These are phyloP conservation scores for Helicosporidium sp. DNA, from an alignment of 139 green algal genomes.

Conservation along the genomic window DNA sequence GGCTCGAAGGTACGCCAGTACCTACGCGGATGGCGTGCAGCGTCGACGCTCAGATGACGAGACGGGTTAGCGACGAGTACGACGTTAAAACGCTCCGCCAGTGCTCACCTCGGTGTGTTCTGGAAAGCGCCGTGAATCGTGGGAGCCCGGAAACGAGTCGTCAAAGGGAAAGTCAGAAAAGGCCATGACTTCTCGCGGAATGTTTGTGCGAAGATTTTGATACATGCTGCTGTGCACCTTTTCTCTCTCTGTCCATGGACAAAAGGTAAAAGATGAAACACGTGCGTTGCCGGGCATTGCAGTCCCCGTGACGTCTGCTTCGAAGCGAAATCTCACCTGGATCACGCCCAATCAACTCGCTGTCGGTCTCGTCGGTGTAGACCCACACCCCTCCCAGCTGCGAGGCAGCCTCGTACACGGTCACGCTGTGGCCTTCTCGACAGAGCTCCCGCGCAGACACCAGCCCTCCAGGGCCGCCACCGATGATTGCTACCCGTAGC, in stretches of 20 bases:
- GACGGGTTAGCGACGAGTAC: too few relatives aligned
- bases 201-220: slow-evolving; percentile 41
- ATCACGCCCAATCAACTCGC: slow-evolving; percentile 12
- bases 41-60: too few relatives aligned
- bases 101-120: slow-evolving; percentile 16
- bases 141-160: slow-evolving; percentile 4
- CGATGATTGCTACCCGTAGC: slow-evolving; percentile 55
- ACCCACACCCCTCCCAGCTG: slow-evolving; percentile 34
- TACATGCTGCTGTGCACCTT: slow-evolving; percentile 44
- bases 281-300: neutral
- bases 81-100: too few relatives aligned
- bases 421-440: slow-evolving; percentile 32
- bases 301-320: neutral
- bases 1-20: slow-evolving; percentile 30
- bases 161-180: slow-evolving; percentile 47
- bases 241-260: slow-evolving; percentile 2
- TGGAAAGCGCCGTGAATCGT: slow-evolving; percentile 21
- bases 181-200: slow-evolving; percentile 54
- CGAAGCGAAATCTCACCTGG: neutral
- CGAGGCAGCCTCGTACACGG: slow-evolving; percentile 33
- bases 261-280: neutral
- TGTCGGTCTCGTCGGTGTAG: slow-evolving; percentile 24
- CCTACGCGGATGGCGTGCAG: slow-evolving; percentile 6
- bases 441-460: slow-evolving; percentile 38
- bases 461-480: slow-evolving; percentile 50